A percentile compares a stretch with the other conserved stretches of the same genome.
These are phyloP conservation scores for Cornus florida DNA, from an alignment of 148 eudicot genomes.

Conservation along the genomic window DNA sequence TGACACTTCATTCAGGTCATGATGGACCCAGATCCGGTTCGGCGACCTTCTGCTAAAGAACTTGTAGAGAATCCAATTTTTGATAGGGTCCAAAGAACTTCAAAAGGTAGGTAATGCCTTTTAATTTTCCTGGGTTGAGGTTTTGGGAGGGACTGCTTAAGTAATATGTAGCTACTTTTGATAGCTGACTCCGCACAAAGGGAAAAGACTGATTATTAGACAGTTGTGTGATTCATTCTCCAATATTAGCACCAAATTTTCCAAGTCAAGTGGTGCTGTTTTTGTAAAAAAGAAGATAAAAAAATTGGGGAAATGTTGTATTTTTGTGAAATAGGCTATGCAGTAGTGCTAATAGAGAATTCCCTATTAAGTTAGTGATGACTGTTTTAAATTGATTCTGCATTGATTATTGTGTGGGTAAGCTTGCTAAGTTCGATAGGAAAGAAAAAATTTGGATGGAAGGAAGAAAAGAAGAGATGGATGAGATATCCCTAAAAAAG, in stretches of 20 bases:
- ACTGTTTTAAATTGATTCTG: neutral
- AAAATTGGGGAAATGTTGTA: neutral
- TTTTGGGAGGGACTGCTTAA: slow-evolving; percentile 2
- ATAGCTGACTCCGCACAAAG: neutral
- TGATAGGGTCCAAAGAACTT: slow-evolving; percentile 26
- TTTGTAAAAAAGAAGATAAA: neutral
- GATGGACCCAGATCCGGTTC: slow-evolving; percentile 81
- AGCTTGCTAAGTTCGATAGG: too few relatives aligned
- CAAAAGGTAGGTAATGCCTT: slow-evolving; percentile 26
- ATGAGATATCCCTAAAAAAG: too few relatives aligned
- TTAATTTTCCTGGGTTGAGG: neutral
- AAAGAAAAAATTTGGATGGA: too few relatives aligned
- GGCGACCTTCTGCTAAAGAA: slow-evolving; percentile 82
- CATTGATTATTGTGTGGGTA: neutral
- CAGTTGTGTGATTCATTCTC: slow-evolving; percentile 6
- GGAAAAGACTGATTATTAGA: neutral
- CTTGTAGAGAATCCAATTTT: slow-evolving; percentile 62
- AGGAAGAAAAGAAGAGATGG: too few relatives aligned
- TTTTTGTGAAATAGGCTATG: slow-evolving; percentile 9
- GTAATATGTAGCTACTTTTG: neutral
- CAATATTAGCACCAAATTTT: slow-evolving; percentile 18
- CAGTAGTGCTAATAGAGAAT: neutral
- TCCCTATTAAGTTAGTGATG: neutral
- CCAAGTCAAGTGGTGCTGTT: slow-evolving; percentile 4
- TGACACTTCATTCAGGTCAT: slow-evolving; percentile 50